phyloP scores from a whole-genome alignment of 2,329 filamentous ascomycete genomes.

The Fusarium concolor region DNA sequence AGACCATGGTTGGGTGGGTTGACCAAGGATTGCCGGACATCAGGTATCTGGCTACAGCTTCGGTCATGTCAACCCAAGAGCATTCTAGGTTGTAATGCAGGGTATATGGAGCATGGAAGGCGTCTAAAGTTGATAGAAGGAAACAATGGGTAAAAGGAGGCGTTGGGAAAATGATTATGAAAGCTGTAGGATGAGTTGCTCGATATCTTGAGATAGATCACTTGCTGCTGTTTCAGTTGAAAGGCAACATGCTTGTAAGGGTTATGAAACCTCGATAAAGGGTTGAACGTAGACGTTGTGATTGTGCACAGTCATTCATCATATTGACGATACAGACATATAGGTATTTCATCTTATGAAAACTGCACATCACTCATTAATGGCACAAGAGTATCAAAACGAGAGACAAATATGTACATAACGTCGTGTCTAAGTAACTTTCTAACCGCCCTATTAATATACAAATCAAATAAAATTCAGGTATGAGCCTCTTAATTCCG shows the following conservation, averaged over 20 bases:
- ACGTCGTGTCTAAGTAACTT: conserved; percentile 28
- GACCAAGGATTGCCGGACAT: conserved; percentile 32
- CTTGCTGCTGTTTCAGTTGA: not conserved
- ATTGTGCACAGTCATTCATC: not conserved
- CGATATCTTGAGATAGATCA: not conserved
- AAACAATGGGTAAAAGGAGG: too few relatives aligned
- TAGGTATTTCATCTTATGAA: not conserved
- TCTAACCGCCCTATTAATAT: conserved; percentile 18
- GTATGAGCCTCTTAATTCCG: conserved; percentile 21
- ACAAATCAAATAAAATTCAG: conserved; percentile 18
- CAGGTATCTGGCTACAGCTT: conserved; percentile 22
- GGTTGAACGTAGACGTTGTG: not conserved
- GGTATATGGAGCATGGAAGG: not conserved
- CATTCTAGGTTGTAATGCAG: conserved; percentile 11
- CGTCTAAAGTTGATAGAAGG: not conserved
- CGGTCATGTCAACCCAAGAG: not conserved
- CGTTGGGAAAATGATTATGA: not conserved
- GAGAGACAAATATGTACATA: conserved; percentile 12
- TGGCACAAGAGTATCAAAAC: not conserved
- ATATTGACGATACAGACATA: too few relatives aligned
- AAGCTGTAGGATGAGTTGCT: not conserved
- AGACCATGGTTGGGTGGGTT: conserved; percentile 33
- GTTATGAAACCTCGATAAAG: accelerated
- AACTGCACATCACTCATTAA: not conserved
- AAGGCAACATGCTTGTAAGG: not conserved